Evolutionary conservation across 352 stramenopile genomes (phyloP).

Genomic region (Pythium scleroteichum): DNA sequence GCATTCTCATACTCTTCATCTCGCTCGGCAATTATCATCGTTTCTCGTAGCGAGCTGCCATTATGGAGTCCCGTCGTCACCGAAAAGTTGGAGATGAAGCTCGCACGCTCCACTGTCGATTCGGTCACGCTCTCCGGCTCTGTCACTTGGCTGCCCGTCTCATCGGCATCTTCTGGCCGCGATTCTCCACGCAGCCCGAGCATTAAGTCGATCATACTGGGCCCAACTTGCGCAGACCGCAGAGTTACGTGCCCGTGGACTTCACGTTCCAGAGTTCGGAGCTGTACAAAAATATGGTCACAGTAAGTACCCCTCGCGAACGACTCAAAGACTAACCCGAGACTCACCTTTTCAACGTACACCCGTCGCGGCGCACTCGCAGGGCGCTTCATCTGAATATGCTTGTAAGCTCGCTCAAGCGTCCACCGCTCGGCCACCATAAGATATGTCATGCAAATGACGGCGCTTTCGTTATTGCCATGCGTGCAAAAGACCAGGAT

Average conservation of each 20-base stretch:
- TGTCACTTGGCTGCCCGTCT: conserved; percentile 47
- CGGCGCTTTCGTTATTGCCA: conserved; percentile 68
- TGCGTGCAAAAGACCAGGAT: conserved; percentile 76
- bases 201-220: conserved; percentile 81
- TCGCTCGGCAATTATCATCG: conserved; percentile 67
- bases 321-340: not conserved
- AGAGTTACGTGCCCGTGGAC: conserved; percentile 64
- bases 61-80: conserved; percentile 49
- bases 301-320: not conserved
- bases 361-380: conserved; percentile 58
- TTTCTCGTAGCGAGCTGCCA: conserved; percentile 57
- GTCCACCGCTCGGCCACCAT: conserved; percentile 62
- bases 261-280: conserved; percentile 54
- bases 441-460: conserved; percentile 68
- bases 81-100: conserved; percentile 65
- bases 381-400: conserved; percentile 59
- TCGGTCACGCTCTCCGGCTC: conserved; percentile 33
- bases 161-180: conserved; percentile 38
- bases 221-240: conserved; percentile 55
- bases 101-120: conserved; percentile 52
- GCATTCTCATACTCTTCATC: conserved; percentile 42
- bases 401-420: conserved; percentile 60
- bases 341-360: conserved; percentile 65
- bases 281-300: conserved; percentile 22
- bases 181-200: conserved; percentile 52